Evolutionary conservation across 164 flowering plant genomes (phyloP).

Genomic region (Buxus sempervirens): DNA sequence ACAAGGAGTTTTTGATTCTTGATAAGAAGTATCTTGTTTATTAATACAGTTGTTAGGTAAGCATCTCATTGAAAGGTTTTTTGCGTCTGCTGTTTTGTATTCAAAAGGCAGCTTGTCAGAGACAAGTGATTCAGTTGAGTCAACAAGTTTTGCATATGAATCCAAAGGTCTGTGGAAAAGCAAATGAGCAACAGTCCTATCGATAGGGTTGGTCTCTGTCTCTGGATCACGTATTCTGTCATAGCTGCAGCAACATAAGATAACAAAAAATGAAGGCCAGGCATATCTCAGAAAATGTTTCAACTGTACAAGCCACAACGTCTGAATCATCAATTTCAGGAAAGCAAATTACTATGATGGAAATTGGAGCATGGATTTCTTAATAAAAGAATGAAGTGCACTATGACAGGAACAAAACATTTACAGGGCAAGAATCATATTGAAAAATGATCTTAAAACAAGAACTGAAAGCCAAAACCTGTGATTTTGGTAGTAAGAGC

Average conservation of each 20-base stretch:
- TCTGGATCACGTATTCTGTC: slow-evolving; percentile 41
- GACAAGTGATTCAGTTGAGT: slow-evolving; percentile 40
- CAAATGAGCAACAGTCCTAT: slow-evolving; percentile 78
- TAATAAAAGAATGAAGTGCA: too few species aligned
- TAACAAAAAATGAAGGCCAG: not conserved
- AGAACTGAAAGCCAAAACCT: not conserved
- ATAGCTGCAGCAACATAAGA: slow-evolving; percentile 28
- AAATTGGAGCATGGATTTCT: not conserved
- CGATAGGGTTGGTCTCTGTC: slow-evolving; percentile 82
- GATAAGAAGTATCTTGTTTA: slow-evolving; percentile 18
- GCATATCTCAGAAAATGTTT: not conserved
- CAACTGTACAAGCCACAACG: not conserved
- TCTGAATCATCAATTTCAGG: not conserved
- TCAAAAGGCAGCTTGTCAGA: slow-evolving; percentile 31
- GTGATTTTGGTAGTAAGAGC: too few species aligned
- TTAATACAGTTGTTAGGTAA: slow-evolving; percentile 23
- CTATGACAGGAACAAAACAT: not conserved
- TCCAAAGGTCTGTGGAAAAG: slow-evolving; percentile 71
- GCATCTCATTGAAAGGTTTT: slow-evolving; percentile 20
- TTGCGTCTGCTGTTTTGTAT: slow-evolving; percentile 20
- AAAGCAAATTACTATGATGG: not conserved
- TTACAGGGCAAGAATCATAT: not conserved
- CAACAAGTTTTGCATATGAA: slow-evolving; percentile 31
- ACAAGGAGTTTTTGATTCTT: slow-evolving; percentile 26
- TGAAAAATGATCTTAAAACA: not conserved